Base-by-base conservation (phyloP, 495 filamentous ascomycete genomes). In the Hypoxylon perforatum region DNA sequence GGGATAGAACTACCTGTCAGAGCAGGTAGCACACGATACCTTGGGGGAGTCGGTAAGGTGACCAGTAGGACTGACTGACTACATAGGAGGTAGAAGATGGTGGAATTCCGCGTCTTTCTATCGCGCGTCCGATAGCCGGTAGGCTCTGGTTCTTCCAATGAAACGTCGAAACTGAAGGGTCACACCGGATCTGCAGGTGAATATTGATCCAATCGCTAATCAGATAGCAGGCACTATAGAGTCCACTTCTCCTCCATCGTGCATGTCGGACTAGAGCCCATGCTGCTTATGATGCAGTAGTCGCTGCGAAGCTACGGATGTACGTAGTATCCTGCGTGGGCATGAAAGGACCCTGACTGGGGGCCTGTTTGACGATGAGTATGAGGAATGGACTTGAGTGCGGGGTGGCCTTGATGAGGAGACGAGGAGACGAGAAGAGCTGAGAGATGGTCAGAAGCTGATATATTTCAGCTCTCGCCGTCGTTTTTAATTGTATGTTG, bases 21-120 rank as follows among this genome's bases (percentile, higher is more conserved):
- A 59, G 51, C 22, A 47, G 22, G 47, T 52, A 28, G 12, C 22
- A 57, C 41, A 57, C 41, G 38, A 28, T 18, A 45, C 28, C 44
- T 55, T 17, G 38, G 21, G n/a, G n/a, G n/a, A n/a, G 39, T 35
- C 44, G 30, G 49, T 50, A 57, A 36, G 50, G 10, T 28, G 19
- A 3, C 23, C 11, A 17, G 15, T 28, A 56, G 19, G 36, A n/a
- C n/a, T n/a, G n/a, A n/a, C n/a, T n/a, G n/a, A n/a, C n/a, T n/a
- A n/a, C n/a, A n/a, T n/a, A n/a, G n/a, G 25, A 54, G 21, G 28
- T 38, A 56, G 65, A 69, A 69, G 55, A 60, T 63, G 35, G 61
- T 61, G 51, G 56, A 65, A 69, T 52, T 64, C 66, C 51, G 61
- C 66, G 39, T 8, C 36, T 25, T 60, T 61, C 66, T 55, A 59